Percentiles rank a stretch among this genome's conserved stretches.
Evolutionary conservation across 352 stramenopile species (phyloP).

Genomic region (Globisporangium alternatum): DNA sequence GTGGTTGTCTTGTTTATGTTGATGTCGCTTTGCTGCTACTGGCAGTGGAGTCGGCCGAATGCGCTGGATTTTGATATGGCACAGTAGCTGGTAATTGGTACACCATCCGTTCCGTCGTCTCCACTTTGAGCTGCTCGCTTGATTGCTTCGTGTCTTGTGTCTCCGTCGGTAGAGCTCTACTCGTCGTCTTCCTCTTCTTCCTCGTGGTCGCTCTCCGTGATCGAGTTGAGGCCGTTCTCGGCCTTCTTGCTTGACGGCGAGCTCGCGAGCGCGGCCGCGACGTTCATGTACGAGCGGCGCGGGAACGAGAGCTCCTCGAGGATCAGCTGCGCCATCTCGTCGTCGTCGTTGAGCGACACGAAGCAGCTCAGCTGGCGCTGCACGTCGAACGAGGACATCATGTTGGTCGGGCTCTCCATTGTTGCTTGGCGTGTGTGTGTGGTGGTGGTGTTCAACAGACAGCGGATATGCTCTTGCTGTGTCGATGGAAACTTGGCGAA

Average conservation of each 20-base stretch:
- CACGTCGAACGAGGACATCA: conserved; percentile 23
- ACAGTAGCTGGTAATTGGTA: conserved; percentile 20
- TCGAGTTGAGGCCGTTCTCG: conserved; percentile 62
- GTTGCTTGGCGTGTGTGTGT: background rate
- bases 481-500: conserved; percentile 14
- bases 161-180: background rate
- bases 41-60: background rate
- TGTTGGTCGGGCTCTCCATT: conserved; percentile 39
- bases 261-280: conserved; percentile 58
- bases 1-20: background rate
- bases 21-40: background rate
- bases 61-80: conserved; percentile 21
- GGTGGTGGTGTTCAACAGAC: background rate
- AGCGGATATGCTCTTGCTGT: background rate
- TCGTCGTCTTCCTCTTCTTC: conserved; percentile 32
- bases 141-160: background rate
- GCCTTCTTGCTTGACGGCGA: conserved; percentile 52
- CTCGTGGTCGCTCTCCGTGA: conserved; percentile 64
- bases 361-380: conserved; percentile 76
- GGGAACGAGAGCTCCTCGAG: conserved; percentile 70
- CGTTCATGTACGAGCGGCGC: conserved; percentile 53
- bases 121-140: background rate
- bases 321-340: conserved; percentile 75
- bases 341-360: conserved; percentile 59
- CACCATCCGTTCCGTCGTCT: conserved; percentile 13